Base-by-base conservation (phyloP, 1,284 basidiomycete species). In the Thelephora terrestris region DNA sequence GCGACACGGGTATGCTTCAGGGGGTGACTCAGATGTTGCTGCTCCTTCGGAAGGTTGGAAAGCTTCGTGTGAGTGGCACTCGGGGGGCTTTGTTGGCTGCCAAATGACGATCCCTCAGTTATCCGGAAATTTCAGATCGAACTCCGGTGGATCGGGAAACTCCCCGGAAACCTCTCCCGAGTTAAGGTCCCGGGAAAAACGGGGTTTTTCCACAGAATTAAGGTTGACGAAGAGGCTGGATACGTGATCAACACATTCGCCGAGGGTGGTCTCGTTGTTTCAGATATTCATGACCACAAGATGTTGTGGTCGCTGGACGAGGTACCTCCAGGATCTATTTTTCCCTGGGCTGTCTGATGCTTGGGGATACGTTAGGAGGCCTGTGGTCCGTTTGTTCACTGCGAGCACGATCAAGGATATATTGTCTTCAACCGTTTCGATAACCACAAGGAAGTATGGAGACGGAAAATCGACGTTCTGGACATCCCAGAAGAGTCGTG, bases 391-490 rank as follows among this genome's bases (percentile, higher is more conserved):
- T 75, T 69, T 48, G 83, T 84, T 0, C 86, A 89, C 58, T 75
- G 78, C 56, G 86, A 89, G 61, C 89, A 86, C 55, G 76, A 70
- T n/a, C 65, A 74, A 32, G 85, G 85, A 7, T 86, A 74, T 58
- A 64, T 87, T 43, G 64, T 87, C 44, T 85, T 86, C 58, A 81
- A 86, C 55, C 74, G 81, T 18, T 46, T 62, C 12, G 71, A 70
- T 29, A 70, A 73, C 3, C 56, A 61, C 47, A 80, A 82, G 52
- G 85, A 89, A 60, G 75, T 88, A 14, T 89, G 86, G 86, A 68
- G 78, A n/a, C 70, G 68, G 7, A 61, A 63, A 5, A 47, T 58
- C 1, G 63, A 70, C 42, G 59, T 57, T 44, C 52, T 59, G 10
- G 55, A 57, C 23, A 63, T 62, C 14, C 45, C 55, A 7, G 54